Evolutionary conservation across 805 yeast genomes (phyloP).

Genomic region (Zygoascus ofunaensis): DNA sequence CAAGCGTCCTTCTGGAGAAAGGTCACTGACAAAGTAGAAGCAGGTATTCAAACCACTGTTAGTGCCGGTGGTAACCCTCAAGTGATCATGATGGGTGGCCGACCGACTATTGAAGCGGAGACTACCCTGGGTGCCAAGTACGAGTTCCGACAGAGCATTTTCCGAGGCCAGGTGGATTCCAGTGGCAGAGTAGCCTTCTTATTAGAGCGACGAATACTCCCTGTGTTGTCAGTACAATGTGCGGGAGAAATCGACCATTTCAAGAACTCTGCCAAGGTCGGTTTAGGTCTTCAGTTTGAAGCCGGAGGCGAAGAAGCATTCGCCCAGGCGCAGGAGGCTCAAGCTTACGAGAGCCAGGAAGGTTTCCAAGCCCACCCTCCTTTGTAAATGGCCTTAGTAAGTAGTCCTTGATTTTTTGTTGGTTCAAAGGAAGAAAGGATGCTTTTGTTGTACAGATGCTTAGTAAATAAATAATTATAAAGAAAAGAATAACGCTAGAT

Average conservation of each 20-base stretch:
- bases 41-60: constrained; percentile 28
- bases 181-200: constrained; percentile 84
- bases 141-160: constrained; percentile 92
- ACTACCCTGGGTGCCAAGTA: constrained; percentile 95
- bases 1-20: constrained; percentile 90
- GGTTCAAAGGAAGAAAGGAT: no score
- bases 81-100: constrained; percentile 66
- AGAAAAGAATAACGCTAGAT: not conserved
- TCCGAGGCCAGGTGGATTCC: constrained; percentile 91
- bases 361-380: constrained; percentile 22
- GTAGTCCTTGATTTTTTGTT: no score
- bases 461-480: not conserved
- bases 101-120: constrained; percentile 79
- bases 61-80: constrained; percentile 40
- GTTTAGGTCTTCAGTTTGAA: constrained; percentile 93
- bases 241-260: constrained; percentile 88
- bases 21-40: constrained; percentile 83
- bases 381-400: constrained; percentile 14
- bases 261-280: constrained; percentile 69
- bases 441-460: not conserved
- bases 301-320: constrained; percentile 88
- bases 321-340: constrained; percentile 35
- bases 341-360: constrained; percentile 10
- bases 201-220: constrained; percentile 87
- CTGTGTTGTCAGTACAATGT: constrained; percentile 81